phyloP scores from a whole-genome alignment of 2,329 filamentous ascomycete species.

The Cryphonectria naterciae region DNA sequence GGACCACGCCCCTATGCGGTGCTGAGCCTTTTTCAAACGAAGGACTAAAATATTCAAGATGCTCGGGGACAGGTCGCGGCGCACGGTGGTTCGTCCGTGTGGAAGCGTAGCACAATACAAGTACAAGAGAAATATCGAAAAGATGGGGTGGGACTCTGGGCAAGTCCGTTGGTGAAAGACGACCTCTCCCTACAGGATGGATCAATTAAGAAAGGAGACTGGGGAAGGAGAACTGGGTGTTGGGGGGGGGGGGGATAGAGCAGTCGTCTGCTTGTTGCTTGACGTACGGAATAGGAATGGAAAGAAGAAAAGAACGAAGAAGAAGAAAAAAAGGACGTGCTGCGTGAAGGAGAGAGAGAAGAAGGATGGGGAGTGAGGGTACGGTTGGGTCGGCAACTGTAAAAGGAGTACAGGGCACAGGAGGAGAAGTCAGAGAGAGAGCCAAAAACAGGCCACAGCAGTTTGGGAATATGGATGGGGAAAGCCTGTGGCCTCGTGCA shows the following conservation, averaged over 20 bases:
- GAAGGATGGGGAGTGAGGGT: not conserved
- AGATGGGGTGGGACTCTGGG: slow-evolving; percentile 17
- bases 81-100: slow-evolving; percentile 10
- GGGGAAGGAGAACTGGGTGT: too few species aligned
- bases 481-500: slow-evolving; percentile 8
- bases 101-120: slow-evolving; percentile 24
- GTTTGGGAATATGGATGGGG: not conserved
- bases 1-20: not conserved
- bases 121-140: slow-evolving; percentile 17
- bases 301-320: not conserved
- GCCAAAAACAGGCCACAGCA: not conserved
- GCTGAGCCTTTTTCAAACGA: slow-evolving; percentile 19
- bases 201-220: slow-evolving; percentile 12
- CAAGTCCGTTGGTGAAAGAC: slow-evolving; percentile 19
- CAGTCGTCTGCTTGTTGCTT: slow-evolving; percentile 24
- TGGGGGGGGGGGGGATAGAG: not conserved
- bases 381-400: slow-evolving; percentile 9
- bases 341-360: not conserved
- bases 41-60: slow-evolving; percentile 11
- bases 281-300: slow-evolving; percentile 12
- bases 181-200: slow-evolving; percentile 3
- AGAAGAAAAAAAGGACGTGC: not conserved
- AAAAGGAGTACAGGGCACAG: not conserved
- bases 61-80: slow-evolving; percentile 7
- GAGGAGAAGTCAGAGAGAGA: not conserved